A percentile compares a stretch with the other conserved stretches of the same genome.
These are phyloP conservation scores for Beauveria sp. DNA, from an alignment of 2,329 filamentous ascomycete species.

Conservation along the genomic window DNA sequence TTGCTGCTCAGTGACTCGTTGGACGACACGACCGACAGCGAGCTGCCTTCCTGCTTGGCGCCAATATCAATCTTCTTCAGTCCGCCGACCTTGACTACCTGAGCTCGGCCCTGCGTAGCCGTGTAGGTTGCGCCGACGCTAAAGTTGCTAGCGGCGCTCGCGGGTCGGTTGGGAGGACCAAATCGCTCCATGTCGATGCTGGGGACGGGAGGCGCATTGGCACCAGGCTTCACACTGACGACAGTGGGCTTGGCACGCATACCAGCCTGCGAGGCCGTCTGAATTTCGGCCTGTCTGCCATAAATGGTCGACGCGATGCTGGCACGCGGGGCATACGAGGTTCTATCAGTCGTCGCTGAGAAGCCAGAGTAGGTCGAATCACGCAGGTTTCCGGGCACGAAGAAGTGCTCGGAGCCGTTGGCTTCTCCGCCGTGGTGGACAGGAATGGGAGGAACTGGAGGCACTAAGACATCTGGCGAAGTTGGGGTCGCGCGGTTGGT, in stretches of 20 bases:
- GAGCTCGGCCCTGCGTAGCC: slow-evolving; percentile 48
- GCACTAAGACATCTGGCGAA: slow-evolving; percentile 73
- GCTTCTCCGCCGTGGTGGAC: slow-evolving; percentile 37
- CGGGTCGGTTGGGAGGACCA: slow-evolving; percentile 34
- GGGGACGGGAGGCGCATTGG: slow-evolving; percentile 63
- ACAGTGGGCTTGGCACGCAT: slow-evolving; percentile 85
- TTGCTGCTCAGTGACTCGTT: slow-evolving; percentile 16
- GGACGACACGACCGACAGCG: slow-evolving; percentile 15
- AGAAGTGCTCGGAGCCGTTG: slow-evolving; percentile 80
- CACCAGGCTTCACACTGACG: slow-evolving; percentile 77
- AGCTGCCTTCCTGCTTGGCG: slow-evolving; percentile 30
- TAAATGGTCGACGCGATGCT: slow-evolving; percentile 93
- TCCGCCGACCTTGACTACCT: slow-evolving; percentile 52
- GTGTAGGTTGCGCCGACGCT: slow-evolving; percentile 63
- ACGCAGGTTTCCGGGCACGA: slow-evolving; percentile 81
- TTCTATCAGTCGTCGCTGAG: slow-evolving; percentile 54
- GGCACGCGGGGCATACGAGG: slow-evolving; percentile 52
- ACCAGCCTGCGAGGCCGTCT: slow-evolving; percentile 77
- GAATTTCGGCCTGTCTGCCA: slow-evolving; percentile 77
- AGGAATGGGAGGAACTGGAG: slow-evolving; percentile 91
- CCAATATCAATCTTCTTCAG: slow-evolving; percentile 38
- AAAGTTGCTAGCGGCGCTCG: slow-evolving; percentile 52
- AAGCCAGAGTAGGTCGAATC: slow-evolving; percentile 84
- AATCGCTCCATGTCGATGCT: slow-evolving; percentile 60
- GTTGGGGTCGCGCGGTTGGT: slow-evolving; percentile 82